These are phyloP conservation scores for Penicillium sp. DNA, from an alignment of 2,329 filamentous ascomycete genomes.

Conservation along the genomic window DNA sequence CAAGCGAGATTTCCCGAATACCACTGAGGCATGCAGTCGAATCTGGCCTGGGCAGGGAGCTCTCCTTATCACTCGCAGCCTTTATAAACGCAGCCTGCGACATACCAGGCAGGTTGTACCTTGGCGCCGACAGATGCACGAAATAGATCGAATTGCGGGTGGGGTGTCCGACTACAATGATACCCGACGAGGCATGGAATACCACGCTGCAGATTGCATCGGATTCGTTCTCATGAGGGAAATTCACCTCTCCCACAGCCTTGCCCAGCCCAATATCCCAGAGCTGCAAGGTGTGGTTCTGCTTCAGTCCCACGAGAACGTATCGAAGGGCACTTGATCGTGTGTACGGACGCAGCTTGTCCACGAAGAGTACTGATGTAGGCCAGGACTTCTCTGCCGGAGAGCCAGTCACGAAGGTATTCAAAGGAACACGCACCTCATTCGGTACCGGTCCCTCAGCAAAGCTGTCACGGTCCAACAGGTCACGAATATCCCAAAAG, in stretches of 20 bases:
- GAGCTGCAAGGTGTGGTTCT: conserved; percentile 96
- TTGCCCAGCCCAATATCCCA: conserved; percentile 97
- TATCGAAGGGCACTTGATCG: conserved; percentile 90
- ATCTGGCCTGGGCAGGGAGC: conserved; percentile 77
- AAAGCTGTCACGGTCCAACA: conserved; percentile 55
- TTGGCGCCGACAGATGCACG: conserved; percentile 88
- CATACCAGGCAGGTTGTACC: conserved; percentile 78
- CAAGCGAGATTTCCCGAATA: conserved; percentile 91
- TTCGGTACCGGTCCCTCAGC: conserved; percentile 52
- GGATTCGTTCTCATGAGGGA: conserved; percentile 93
- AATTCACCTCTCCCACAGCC: conserved; percentile 93
- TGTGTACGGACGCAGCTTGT: conserved; percentile 91
- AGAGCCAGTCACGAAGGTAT: conserved; percentile 82
- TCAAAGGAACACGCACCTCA: conserved; percentile 81
- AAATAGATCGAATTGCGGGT: conserved; percentile 98
- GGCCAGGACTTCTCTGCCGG: conserved; percentile 94
- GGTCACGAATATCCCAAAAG: conserved; percentile 93
- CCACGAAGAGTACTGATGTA: conserved; percentile 91
- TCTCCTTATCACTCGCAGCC: conserved; percentile 70
- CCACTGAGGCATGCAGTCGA: conserved; percentile 97
- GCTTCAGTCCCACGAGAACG: conserved; percentile 96
- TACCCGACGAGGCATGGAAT: conserved; percentile 88
- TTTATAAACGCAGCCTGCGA: conserved; percentile 87
- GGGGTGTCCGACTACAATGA: conserved; percentile 92
- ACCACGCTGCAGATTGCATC: conserved; percentile 97